These are phyloP conservation scores for Pichia norvegensis DNA, from an alignment of 1,139 yeast species.

Conservation along the genomic window DNA sequence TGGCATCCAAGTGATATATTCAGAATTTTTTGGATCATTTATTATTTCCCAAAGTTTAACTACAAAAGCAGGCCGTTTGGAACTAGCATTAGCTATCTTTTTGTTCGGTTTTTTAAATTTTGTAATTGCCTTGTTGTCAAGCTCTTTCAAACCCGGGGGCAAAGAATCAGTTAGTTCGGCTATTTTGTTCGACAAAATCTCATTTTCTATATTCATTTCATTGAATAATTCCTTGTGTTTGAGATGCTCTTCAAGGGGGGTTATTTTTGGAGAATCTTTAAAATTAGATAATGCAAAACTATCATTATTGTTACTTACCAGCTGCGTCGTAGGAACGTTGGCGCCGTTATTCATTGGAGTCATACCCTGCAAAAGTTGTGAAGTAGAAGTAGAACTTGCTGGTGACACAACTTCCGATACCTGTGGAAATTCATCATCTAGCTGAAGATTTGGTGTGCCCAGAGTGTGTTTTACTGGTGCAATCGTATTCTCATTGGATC, in stretches of 20 bases:
- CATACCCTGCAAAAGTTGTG: not conserved
- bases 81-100: constrained; percentile 15
- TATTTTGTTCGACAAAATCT: not conserved
- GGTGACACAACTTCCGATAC: not conserved
- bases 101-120: constrained; percentile 20
- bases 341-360: not conserved
- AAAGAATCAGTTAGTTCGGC: not conserved
- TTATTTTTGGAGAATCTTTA: not conserved
- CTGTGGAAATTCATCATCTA: not conserved
- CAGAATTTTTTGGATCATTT: constrained; percentile 62
- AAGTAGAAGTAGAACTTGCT: not conserved
- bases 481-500: not conserved
- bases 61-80: constrained; percentile 76
- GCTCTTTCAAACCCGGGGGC: not conserved
- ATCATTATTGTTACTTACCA: not conserved
- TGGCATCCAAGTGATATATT: constrained; percentile 74
- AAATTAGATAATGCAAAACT: constrained; percentile 17
- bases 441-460: not conserved
- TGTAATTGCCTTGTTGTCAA: constrained; percentile 1
- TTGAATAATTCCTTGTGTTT: constrained; percentile 4
- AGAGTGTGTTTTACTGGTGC: not conserved
- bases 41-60: constrained; percentile 94
- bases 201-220: constrained; percentile 4
- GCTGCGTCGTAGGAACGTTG: not conserved
- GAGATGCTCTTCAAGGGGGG: not conserved